A percentile compares a stretch with the other conserved stretches of the same genome.
Evolutionary conservation across 805 yeast genomes (phyloP).

Genomic region (Wickerhamiella occidentalis): DNA sequence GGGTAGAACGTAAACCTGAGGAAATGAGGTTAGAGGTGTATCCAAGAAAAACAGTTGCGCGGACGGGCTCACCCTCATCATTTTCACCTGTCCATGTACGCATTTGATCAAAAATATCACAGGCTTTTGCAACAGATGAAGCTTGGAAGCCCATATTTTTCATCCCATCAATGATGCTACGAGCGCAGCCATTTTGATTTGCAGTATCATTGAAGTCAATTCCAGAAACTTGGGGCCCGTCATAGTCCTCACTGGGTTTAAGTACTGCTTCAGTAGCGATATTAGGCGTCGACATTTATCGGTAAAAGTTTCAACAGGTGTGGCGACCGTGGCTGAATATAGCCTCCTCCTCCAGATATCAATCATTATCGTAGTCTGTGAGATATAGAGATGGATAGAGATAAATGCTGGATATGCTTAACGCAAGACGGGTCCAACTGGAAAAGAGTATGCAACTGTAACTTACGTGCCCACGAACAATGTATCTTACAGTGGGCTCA

Average conservation of each 20-base stretch:
- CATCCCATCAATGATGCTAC: constrained; percentile 71
- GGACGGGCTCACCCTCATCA: constrained; percentile 45
- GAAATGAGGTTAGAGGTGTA: constrained; percentile 93
- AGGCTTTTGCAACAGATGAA: constrained; percentile 69
- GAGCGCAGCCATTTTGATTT: constrained; percentile 67
- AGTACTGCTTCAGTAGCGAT: constrained; percentile 86
- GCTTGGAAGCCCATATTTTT: constrained; percentile 96
- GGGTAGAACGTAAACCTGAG: constrained; percentile 84
- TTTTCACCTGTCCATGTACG: constrained; percentile 84
- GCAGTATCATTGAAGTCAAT: constrained; percentile 75
- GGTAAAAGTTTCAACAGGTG: background rate
- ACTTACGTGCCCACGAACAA: constrained; percentile 35
- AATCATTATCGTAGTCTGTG: background rate
- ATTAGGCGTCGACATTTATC: constrained; percentile 35
- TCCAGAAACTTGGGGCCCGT: constrained; percentile 69
- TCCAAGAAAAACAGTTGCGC: constrained; percentile 87
- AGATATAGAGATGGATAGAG: background rate
- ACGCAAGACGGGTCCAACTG: constrained; percentile 25
- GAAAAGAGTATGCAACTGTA: constrained; percentile 37
- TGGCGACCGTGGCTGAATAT: background rate
- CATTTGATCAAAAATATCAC: constrained; percentile 89
- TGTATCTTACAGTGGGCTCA: constrained; percentile 36
- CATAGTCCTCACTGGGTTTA: constrained; percentile 68
- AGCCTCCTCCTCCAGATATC: too few species aligned
- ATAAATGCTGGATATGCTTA: constrained; percentile 15